Base-by-base conservation (phyloP, 352 stramenopile genomes). In the Phytophthora niederhauseri region DNA sequence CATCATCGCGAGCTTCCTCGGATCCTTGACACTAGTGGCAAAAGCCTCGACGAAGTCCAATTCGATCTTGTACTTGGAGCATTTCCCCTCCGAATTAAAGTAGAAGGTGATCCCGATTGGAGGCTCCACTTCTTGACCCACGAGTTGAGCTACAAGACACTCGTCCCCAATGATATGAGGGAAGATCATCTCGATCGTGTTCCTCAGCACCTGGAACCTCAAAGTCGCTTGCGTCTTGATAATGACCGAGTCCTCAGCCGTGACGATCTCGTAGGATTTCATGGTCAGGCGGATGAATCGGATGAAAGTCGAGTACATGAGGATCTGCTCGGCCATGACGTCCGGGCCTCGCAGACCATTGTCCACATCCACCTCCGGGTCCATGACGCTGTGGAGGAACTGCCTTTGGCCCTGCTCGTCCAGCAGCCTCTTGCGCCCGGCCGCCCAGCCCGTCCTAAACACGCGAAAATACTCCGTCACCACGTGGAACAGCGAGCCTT, bases 121-220 rank as follows among this genome's bases (percentile, higher is more conserved):
- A 0, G 68, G 70, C 12, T 56, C 66, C 15, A 84, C 56, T n/a
- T 78, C 73, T 9, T 78, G 64, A 7, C 76, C 78, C 1, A 84
- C 71, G 11, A 87, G 66, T 9, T 76, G 69, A 4, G 71, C 51
- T 19, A 81, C 60, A 26, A 87, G 57, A 45, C 59, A 70, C 30
- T 81, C 68, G 53, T 84, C 68, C 43, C 74, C 63, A 22, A 82
- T 54, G 17, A 83, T 41, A 41, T 87, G 78, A 15, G 78, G 78
- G 50, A 84, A 83, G 36, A 87, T 70, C 8, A 68, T 75, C 3
- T 67, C 63, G 49, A 87, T 80, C 24, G 78, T 84, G 26, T 76
- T 78, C 28, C 68, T 61, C n/a, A 84, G 49, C 28, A 87, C 77
- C 67, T 84, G 74, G 48, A 87, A 85, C 36, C 63, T 65, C 53